Percentiles rank a stretch among this genome's conserved stretches.
Conservation (phyloP, 2,329 filamentous ascomycete species). For the Pseudophaeomoniella oleicola region DNA sequence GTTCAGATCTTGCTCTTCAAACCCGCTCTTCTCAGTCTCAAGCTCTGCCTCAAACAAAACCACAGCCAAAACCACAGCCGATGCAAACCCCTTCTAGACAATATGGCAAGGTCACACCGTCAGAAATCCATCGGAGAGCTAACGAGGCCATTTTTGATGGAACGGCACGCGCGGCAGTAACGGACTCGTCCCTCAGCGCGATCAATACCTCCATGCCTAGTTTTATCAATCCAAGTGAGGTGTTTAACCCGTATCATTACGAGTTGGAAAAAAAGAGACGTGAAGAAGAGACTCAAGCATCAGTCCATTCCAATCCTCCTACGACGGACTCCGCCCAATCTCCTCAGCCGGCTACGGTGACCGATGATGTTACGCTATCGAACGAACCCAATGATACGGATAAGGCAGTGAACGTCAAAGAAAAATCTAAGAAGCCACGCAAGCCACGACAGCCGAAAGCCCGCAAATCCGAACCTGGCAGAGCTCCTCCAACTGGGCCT, state of each 20-base stretch:
- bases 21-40: neutral
- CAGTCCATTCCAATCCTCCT: neutral
- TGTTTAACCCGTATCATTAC: slow-evolving; percentile 39
- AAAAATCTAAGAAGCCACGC: neutral
- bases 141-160: slow-evolving; percentile 10
- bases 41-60: neutral
- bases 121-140: slow-evolving; percentile 2
- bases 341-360: neutral
- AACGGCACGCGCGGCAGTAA: slow-evolving; percentile 4
- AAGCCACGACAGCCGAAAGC: slow-evolving; percentile 2
- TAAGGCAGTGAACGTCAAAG: no score
- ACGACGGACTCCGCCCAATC: slow-evolving; percentile 5
- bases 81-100: neutral
- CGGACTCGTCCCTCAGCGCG: slow-evolving; percentile 2
- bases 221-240: slow-evolving; percentile 38
- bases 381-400: neutral
- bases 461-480: slow-evolving; percentile 1
- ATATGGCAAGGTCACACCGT: neutral
- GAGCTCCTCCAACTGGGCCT: neutral
- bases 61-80: slow-evolving; percentile 1
- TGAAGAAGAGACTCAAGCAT: slow-evolving; percentile 13
- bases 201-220: slow-evolving; percentile 16
- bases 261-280: slow-evolving; percentile 27
- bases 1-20: no score
- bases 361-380: slow-evolving; percentile 1